A percentile compares a stretch with the other conserved stretches of the same genome.
Evolutionary conservation across 1,284 basidiomycete species (phyloP).

Genomic region (Trametes versicolor): DNA sequence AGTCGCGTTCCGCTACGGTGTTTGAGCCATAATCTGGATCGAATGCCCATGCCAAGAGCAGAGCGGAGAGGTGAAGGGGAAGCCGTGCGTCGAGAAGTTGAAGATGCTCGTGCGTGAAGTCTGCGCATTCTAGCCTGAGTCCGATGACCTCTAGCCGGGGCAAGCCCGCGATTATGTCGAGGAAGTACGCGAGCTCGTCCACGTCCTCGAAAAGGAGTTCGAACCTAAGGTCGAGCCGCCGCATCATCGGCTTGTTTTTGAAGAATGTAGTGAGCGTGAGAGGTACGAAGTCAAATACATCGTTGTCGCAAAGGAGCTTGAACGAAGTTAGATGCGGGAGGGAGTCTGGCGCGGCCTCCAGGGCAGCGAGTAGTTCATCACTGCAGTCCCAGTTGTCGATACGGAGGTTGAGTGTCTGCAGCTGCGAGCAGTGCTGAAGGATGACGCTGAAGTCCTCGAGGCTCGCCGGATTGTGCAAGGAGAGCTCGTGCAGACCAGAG

Average conservation of each 20-base stretch:
- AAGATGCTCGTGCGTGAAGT: background rate
- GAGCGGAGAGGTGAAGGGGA: constrained; percentile 9
- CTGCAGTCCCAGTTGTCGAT: background rate
- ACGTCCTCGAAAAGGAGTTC: background rate
- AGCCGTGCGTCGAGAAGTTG: background rate
- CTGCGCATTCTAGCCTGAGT: background rate
- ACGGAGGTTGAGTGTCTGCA: constrained; percentile 17
- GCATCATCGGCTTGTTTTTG: constrained; percentile 9
- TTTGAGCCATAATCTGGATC: background rate
- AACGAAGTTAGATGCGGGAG: constrained; percentile 25
- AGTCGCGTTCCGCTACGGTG: background rate
- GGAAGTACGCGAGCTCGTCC: background rate
- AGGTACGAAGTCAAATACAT: background rate
- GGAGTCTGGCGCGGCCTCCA: constrained; percentile 5
- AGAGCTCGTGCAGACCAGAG: constrained; percentile 18
- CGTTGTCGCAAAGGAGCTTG: constrained; percentile 11
- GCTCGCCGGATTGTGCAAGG: background rate
- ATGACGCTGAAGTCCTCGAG: constrained; percentile 7
- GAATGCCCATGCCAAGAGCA: constrained; percentile 3
- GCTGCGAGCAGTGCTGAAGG: constrained; percentile 15
- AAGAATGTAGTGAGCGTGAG: constrained; percentile 15
- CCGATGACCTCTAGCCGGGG: constrained; percentile 19
- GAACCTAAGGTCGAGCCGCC: constrained; percentile 21
- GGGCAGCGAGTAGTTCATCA: background rate
- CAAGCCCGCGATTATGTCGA: background rate